Percentiles rank a stretch among this genome's conserved stretches.
Evolutionary conservation across 2,329 filamentous ascomycete genomes (phyloP).

Genomic region (Calonectria ilicicola): DNA sequence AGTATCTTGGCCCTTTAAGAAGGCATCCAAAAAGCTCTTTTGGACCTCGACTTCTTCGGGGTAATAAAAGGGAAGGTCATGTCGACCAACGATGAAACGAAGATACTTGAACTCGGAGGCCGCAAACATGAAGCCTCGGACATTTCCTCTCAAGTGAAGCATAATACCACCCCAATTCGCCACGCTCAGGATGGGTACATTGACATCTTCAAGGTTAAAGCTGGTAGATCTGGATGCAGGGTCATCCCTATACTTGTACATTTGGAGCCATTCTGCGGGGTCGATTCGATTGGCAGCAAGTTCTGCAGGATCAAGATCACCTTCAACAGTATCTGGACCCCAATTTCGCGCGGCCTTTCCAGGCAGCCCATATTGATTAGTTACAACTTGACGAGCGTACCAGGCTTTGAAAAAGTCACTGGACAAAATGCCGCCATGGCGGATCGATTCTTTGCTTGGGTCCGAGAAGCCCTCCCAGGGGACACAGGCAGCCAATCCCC

Average conservation of each 20-base stretch:
- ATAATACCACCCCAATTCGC: constrained; percentile 79
- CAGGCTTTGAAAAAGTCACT: neutral
- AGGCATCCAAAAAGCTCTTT: constrained; percentile 75
- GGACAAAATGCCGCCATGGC: constrained; percentile 8
- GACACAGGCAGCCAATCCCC: constrained; percentile 59
- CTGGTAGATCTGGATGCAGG: constrained; percentile 73
- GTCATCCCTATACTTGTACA: constrained; percentile 69
- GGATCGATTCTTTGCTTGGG: constrained; percentile 63
- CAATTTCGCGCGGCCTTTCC: constrained; percentile 45
- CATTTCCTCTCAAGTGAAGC: constrained; percentile 76
- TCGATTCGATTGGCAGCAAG: constrained; percentile 59
- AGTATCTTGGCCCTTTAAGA: constrained; percentile 73
- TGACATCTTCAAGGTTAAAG: constrained; percentile 72
- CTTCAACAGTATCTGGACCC: constrained; percentile 67
- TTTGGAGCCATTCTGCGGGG: constrained; percentile 56
- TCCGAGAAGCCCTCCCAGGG: constrained; percentile 66
- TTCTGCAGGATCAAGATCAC: constrained; percentile 64
- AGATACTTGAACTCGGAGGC: constrained; percentile 76
- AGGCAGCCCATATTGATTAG: constrained; percentile 73
- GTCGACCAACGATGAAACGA: constrained; percentile 74
- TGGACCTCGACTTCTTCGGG: constrained; percentile 75
- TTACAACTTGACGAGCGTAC: constrained; percentile 12
- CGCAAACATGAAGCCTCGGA: constrained; percentile 72
- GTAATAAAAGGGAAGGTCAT: constrained; percentile 80
- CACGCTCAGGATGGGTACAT: constrained; percentile 74